Evolutionary conservation across 108 stramenopile species (phyloP).

Genomic region (Cyclostephanos tholiformis): DNA sequence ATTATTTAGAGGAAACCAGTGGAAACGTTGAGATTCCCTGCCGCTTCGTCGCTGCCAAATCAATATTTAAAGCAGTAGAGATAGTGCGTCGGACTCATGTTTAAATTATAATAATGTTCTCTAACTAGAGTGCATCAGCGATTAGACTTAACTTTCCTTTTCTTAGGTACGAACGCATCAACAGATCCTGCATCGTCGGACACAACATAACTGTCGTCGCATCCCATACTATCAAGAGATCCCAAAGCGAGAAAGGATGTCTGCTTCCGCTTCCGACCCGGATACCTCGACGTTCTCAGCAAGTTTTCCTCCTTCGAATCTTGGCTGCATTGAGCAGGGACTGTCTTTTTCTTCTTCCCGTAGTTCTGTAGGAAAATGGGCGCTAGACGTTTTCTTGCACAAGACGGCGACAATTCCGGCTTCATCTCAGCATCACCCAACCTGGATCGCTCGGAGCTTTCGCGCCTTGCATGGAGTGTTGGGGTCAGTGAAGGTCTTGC

Average conservation of each 20-base stretch:
- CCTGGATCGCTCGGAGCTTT: neutral
- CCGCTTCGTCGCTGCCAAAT: no score
- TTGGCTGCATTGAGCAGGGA: neutral
- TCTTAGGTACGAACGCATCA: constrained; percentile 15
- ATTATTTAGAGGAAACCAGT: no score
- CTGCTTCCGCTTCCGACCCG: constrained; percentile 11
- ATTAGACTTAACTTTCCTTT: constrained; percentile 23
- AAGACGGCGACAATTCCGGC: constrained; percentile 8
- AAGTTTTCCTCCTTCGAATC: neutral
- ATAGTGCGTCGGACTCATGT: neutral
- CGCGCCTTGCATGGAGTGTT: neutral
- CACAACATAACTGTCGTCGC: constrained; percentile 28
- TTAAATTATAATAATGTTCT: neutral
- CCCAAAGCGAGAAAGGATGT: no score
- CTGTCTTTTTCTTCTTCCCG: constrained; percentile 15
- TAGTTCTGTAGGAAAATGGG: constrained; percentile 24
- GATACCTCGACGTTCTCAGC: constrained; percentile 18
- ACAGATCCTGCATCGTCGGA: constrained; percentile 33
- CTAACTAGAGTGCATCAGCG: neutral
- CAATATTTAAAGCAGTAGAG: no score
- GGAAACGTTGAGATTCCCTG: no score
- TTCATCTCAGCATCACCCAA: neutral
- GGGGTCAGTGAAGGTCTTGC: neutral
- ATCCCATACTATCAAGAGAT: no score
- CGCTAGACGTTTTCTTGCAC: constrained; percentile 15